These are phyloP conservation scores for Naganishia kalamii DNA, from an alignment of 768 basidiomycete genomes.

Conservation along the genomic window DNA sequence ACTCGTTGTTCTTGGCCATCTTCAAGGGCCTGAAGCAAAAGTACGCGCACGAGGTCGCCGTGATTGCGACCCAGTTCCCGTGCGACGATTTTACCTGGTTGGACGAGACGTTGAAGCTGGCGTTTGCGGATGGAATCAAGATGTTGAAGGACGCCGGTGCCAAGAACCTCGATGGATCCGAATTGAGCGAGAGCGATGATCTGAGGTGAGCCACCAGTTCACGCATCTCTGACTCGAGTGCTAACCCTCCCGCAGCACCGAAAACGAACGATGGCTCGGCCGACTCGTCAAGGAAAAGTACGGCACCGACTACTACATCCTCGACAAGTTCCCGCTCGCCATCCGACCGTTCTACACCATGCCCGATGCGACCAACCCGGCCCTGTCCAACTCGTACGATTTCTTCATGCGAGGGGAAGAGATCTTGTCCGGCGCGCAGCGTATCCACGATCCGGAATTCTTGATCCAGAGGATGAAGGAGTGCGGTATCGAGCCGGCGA, in stretches of 20 bases:
- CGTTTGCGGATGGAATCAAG: slow-evolving; percentile 80
- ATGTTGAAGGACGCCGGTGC: slow-evolving; percentile 74
- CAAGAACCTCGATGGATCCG: slow-evolving; percentile 41
- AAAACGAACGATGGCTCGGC: slow-evolving; percentile 90
- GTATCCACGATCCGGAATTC: slow-evolving; percentile 82
- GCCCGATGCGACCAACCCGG: slow-evolving; percentile 89
- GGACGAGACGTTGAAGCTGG: slow-evolving; percentile 76
- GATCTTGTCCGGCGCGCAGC: slow-evolving; percentile 95
- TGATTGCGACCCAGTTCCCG: slow-evolving; percentile 78
- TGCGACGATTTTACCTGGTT: slow-evolving; percentile 94
- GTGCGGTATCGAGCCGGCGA: slow-evolving; percentile 82
- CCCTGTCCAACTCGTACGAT: slow-evolving; percentile 95
- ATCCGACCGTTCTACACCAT: slow-evolving; percentile 99
- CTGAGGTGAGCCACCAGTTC: slow-evolving; percentile 53
- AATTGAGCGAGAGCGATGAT: slow-evolving; percentile 70
- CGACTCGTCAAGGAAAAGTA: slow-evolving; percentile 84
- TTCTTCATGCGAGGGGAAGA: slow-evolving; percentile 99
- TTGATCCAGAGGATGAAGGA: slow-evolving; percentile 75
- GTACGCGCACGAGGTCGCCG: slow-evolving; percentile 74
- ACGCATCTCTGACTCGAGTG: neutral
- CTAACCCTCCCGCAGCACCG: slow-evolving; percentile 58
- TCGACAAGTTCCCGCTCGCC: slow-evolving; percentile 96
- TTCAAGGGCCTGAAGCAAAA: slow-evolving; percentile 74
- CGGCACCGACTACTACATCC: slow-evolving; percentile 96
- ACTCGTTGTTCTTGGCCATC: slow-evolving; percentile 74